Evolutionary conservation across 257 asterid species (phyloP).

Genomic region (Jasminum sambac): DNA sequence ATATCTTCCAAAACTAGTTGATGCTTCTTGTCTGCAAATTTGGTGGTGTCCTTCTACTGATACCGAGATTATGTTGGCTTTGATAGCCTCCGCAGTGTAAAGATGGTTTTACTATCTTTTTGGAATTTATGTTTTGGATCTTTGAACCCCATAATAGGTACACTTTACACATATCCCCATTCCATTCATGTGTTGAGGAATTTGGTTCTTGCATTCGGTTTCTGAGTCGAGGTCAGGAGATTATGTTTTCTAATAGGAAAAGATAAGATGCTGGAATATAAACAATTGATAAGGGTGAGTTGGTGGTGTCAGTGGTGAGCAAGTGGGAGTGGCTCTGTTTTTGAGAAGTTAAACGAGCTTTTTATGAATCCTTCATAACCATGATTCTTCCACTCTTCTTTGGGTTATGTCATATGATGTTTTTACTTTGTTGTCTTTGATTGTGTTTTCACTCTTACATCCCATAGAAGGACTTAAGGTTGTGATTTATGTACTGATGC

Average conservation of each 20-base stretch:
- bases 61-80: conserved; percentile 49
- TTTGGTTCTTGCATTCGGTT: conserved; percentile 38
- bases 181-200: conserved; percentile 27
- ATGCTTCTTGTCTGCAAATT: conserved; percentile 51
- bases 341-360: conserved; percentile 33
- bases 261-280: conserved; percentile 22
- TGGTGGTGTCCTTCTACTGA: conserved; percentile 47
- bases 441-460: conserved; percentile 5
- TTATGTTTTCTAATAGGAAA: conserved; percentile 25
- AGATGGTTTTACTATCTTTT: conserved; percentile 17
- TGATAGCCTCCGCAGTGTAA: conserved; percentile 54
- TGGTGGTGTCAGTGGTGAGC: conserved; percentile 39
- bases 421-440: neutral
- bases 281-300: conserved; percentile 24
- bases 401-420: neutral
- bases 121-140: neutral
- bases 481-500: conserved; percentile 2
- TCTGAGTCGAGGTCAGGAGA: conserved; percentile 22
- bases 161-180: neutral
- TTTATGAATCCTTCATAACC: conserved; percentile 25
- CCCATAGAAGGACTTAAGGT: neutral
- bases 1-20: conserved; percentile 42
- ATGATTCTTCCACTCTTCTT: conserved; percentile 22
- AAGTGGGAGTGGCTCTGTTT: conserved; percentile 31
- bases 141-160: neutral